phyloP scores from a whole-genome alignment of 192 early-diverging fungal genomes.

The Backusella tarrabulga region DNA sequence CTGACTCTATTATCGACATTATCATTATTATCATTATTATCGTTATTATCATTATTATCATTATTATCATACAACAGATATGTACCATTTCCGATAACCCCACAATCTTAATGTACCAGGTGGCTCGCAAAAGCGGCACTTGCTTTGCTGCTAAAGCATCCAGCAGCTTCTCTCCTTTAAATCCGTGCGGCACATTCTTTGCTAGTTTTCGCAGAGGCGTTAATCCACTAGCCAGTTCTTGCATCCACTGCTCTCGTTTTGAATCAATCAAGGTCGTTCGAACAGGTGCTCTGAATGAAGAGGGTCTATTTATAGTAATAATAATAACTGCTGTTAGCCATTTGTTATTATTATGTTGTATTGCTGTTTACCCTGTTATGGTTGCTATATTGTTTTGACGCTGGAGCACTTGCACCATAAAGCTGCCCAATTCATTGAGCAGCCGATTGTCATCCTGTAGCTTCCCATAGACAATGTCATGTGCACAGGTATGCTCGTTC shows the following conservation, averaged over 20 bases:
- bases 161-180: conserved; percentile 61
- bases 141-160: conserved; percentile 50
- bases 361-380: conserved; percentile 26
- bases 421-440: conserved; percentile 44
- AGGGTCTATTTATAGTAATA: conserved; percentile 27
- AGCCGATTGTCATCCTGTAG: conserved; percentile 47
- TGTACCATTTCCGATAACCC: conserved; percentile 61
- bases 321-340: not conserved
- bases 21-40: not conserved
- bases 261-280: conserved; percentile 42
- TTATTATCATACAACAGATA: not conserved
- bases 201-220: conserved; percentile 45
- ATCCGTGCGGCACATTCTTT: conserved; percentile 53
- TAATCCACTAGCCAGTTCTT: conserved; percentile 41
- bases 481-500: conserved; percentile 53
- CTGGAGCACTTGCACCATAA: conserved; percentile 47
- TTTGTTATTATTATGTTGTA: not conserved
- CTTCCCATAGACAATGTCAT: conserved; percentile 48
- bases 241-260: conserved; percentile 56
- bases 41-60: not conserved
- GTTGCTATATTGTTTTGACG: conserved; percentile 28
- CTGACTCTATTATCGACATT: conserved; percentile 10
- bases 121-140: conserved; percentile 61
- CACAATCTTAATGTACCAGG: conserved; percentile 72
- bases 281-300: conserved; percentile 47